Conservation (phyloP, 1,284 basidiomycete genomes). For the Grifola frondosa region DNA sequence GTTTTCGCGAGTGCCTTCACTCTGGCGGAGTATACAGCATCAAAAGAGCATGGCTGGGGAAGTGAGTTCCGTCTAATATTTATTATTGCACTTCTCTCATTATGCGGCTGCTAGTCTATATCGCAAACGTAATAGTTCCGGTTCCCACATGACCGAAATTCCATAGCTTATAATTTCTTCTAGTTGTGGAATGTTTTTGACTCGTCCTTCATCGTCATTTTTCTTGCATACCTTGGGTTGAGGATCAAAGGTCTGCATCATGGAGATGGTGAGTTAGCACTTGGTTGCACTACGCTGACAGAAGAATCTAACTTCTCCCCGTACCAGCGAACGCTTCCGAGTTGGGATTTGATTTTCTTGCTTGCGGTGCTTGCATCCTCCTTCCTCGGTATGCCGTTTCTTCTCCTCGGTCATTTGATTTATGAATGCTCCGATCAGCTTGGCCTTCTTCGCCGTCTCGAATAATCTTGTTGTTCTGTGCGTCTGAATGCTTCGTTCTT, state of each 20-base stretch:
- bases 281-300: not conserved
- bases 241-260: conserved; percentile 64
- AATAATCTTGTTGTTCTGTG: conserved; percentile 85
- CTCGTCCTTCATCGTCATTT: conserved; percentile 73
- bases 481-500: conserved; percentile 23
- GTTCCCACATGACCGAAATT: not conserved
- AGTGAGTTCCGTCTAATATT: conserved; percentile 52
- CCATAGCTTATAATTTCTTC: not conserved
- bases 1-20: conserved; percentile 76
- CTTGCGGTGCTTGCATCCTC: conserved; percentile 84
- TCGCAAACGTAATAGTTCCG: conserved; percentile 61
- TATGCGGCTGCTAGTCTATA: conserved; percentile 55
- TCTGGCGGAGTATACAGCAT: conserved; percentile 78
- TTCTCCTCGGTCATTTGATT: conserved; percentile 1
- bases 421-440: conserved; percentile 33
- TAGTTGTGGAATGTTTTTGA: conserved; percentile 91
- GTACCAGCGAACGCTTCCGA: conserved; percentile 55
- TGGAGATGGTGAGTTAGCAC: conserved; percentile 49
- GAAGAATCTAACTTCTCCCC: not conserved
- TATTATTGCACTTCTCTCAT: not conserved
- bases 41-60: conserved; percentile 82
- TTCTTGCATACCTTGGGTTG: conserved; percentile 66
- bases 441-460: conserved; percentile 84
- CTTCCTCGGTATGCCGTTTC: conserved; percentile 65
- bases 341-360: conserved; percentile 78